Evolutionary conservation across 768 basidiomycete species (phyloP).

Genomic region (Suillus discolor): DNA sequence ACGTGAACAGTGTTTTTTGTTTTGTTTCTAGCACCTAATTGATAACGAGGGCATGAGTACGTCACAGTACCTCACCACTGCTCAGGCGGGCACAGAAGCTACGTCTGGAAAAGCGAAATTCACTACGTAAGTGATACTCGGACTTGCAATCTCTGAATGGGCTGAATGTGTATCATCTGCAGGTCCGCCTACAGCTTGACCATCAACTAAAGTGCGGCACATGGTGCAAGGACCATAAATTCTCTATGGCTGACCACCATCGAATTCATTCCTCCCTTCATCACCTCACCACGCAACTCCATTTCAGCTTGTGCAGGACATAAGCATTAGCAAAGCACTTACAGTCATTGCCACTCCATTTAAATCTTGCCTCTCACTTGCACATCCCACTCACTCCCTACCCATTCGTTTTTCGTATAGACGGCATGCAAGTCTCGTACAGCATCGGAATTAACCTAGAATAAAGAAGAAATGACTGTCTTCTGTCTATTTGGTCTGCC

Average conservation of each 20-base stretch:
- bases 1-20: background rate
- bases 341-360: background rate
- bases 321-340: no score
- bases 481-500: background rate
- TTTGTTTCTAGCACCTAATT: conserved; percentile 48
- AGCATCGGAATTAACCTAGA: background rate
- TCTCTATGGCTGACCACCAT: background rate
- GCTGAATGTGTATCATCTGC: conserved; percentile 1
- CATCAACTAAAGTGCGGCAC: conserved; percentile 38
- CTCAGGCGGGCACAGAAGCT: conserved; percentile 66
- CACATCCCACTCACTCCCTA: background rate
- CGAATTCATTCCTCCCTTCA: background rate
- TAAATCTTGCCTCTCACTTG: background rate
- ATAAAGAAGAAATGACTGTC: background rate
- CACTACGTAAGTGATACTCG: conserved; percentile 46
- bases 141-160: background rate
- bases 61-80: conserved; percentile 59
- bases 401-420: background rate
- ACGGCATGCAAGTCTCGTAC: background rate
- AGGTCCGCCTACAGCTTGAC: conserved; percentile 49
- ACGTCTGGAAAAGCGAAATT: conserved; percentile 58
- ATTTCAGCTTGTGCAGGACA: background rate
- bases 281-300: background rate
- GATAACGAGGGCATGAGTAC: conserved; percentile 44
- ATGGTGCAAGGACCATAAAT: background rate